Evolutionary conservation across 306 rosid species (phyloP).

Genomic region (Lablab purpureus): DNA sequence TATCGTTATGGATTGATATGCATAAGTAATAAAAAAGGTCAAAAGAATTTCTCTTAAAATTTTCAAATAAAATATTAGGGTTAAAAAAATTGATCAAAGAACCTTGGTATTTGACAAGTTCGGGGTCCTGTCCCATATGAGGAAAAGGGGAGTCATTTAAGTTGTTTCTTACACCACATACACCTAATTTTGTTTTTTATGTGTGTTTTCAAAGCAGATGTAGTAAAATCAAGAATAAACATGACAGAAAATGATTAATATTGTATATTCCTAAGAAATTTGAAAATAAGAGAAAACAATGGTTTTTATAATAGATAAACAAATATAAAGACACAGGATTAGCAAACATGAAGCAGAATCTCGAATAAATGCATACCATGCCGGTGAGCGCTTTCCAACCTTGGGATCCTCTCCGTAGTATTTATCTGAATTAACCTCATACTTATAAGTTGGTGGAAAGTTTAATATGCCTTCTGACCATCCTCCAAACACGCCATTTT

Average conservation of each 20-base stretch:
- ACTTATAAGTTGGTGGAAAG: slow-evolving; percentile 94
- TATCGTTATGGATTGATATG: too few species aligned
- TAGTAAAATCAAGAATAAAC: slow-evolving; percentile 7
- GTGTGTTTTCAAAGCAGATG: slow-evolving; percentile 8
- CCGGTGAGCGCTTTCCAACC: slow-evolving; percentile 80
- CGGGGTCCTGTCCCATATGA: neutral
- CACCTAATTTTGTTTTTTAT: neutral
- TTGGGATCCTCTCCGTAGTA: slow-evolving; percentile 85
- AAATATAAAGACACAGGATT: slow-evolving; percentile 13
- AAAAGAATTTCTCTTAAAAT: neutral
- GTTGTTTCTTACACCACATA: slow-evolving; percentile 18
- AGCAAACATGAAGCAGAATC: slow-evolving; percentile 37
- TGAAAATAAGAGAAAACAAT: slow-evolving; percentile 10
- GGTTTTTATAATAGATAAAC: slow-evolving; percentile 4
- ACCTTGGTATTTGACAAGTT: neutral
- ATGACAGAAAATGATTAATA: slow-evolving; percentile 6
- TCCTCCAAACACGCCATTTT: slow-evolving; percentile 74
- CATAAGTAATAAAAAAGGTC: too few species aligned
- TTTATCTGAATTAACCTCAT: slow-evolving; percentile 78
- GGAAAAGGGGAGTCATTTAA: neutral
- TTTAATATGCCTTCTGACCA: slow-evolving; percentile 90
- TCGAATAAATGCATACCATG: slow-evolving; percentile 73
- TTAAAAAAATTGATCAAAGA: neutral
- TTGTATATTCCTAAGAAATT: neutral
- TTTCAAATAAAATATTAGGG: neutral